Percentiles rank a stretch among this genome's conserved stretches.
Conservation (phyloP, 768 basidiomycete species). For the Pulveroboletus sp. region DNA sequence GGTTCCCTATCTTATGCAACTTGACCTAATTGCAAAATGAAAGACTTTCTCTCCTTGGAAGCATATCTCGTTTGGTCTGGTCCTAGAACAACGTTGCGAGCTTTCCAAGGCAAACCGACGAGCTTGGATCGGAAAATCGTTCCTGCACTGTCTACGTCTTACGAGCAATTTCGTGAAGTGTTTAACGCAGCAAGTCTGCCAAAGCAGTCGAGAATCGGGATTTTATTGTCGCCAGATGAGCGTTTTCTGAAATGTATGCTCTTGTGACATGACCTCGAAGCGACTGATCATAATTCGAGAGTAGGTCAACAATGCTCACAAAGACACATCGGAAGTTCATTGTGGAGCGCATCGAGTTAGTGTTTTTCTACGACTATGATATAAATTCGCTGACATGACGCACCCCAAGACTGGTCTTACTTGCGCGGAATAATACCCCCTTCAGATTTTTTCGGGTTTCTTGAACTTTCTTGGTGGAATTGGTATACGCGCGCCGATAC, state of each 20-base stretch:
- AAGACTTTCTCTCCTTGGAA: slow-evolving; percentile 3
- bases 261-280: not conserved
- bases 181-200: not conserved
- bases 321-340: not conserved
- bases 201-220: not conserved
- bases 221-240: not conserved
- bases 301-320: slow-evolving; percentile 6
- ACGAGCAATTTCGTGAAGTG: slow-evolving; percentile 10
- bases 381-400: not conserved
- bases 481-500: slow-evolving; percentile 1
- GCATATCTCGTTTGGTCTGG: slow-evolving; percentile 16
- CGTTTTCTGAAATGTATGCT: slow-evolving; percentile 9
- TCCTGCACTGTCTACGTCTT: slow-evolving; percentile 1
- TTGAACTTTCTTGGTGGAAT: slow-evolving; percentile 17
- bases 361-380: not conserved
- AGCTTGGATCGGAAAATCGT: slow-evolving; percentile 10
- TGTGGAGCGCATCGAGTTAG: slow-evolving; percentile 16
- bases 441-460: slow-evolving; percentile 8
- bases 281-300: not conserved
- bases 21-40: not conserved
- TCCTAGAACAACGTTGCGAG: slow-evolving; percentile 3
- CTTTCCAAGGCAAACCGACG: slow-evolving; percentile 9
- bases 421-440: slow-evolving; percentile 13
- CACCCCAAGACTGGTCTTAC: slow-evolving; percentile 13
- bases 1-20: not conserved